Evolutionary conservation across 495 filamentous ascomycete species (phyloP), one percentile per base, ranked within the genome.

Genomic region (Trichocladium uniseriatum): DNA sequence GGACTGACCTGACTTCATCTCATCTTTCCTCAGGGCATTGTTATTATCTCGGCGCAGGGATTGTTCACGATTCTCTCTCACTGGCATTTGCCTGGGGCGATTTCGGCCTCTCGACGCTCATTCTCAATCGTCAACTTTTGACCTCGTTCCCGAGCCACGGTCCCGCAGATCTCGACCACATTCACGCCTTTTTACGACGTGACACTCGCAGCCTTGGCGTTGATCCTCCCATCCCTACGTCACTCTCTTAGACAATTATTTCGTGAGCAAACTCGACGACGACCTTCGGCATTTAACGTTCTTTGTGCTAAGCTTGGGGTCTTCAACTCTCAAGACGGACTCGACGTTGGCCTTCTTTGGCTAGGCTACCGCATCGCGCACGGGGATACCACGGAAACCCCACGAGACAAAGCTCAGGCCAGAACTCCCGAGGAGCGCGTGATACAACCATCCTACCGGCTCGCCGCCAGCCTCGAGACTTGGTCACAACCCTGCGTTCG

Each of bases 51-150:
- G n/a, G n/a, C n/a, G n/a, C n/a, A n/a, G n/a, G n/a, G n/a, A n/a
- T n/a, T n/a, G n/a, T n/a, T n/a, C n/a, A n/a, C n/a, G n/a, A n/a
- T n/a, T n/a, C n/a, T n/a, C n/a, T n/a, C n/a, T n/a, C n/a, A n/a
- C n/a, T n/a, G n/a, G n/a, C n/a, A n/a, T n/a, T n/a, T n/a, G n/a
- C n/a, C n/a, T n/a, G n/a, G n/a, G n/a, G n/a, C n/a, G n/a, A n/a
- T n/a, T n/a, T n/a, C n/a, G n/a, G n/a, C n/a, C 53, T 52, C 40
- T 20, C 16, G 41, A 41, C 48, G 18, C 28, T 49, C 53, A 22
- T 56, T 52, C 36, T 32, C 29, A 7, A 27, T 21, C 10, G 21
- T 24, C 28, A 20, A 29, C 24, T n/a, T n/a, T n/a, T n/a, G n/a
- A n/a, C n/a, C n/a, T n/a, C n/a, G n/a, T n/a, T n/a, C n/a, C n/a